Evolutionary conservation across 2,329 filamentous ascomycete species (phyloP).

Genomic region (Fusarium musae): DNA sequence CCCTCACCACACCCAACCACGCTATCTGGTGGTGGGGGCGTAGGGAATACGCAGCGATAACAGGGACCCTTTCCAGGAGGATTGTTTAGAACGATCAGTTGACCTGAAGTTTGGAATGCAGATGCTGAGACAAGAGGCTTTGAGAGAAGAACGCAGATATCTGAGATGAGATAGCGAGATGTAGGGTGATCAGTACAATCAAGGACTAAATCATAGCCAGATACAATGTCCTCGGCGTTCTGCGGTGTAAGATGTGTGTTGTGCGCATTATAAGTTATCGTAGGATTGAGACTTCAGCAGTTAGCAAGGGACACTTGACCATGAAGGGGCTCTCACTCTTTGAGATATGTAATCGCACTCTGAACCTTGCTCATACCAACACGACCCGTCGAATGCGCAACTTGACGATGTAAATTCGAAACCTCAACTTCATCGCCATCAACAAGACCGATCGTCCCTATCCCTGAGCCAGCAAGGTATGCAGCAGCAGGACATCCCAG

Average conservation of each 20-base stretch:
- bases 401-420: constrained; percentile 93
- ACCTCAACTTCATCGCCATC: constrained; percentile 89
- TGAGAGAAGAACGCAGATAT: constrained; percentile 81
- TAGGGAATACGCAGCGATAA: constrained; percentile 93
- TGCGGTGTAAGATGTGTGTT: constrained; percentile 72
- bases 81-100: constrained; percentile 88
- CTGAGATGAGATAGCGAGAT: constrained; percentile 91
- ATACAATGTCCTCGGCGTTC: constrained; percentile 74
- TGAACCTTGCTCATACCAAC: constrained; percentile 84
- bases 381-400: constrained; percentile 77
- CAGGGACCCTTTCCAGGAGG: constrained; percentile 83
- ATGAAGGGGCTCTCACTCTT: constrained; percentile 47
- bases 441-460: constrained; percentile 84
- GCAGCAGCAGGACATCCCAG: constrained; percentile 90
- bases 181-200: constrained; percentile 97
- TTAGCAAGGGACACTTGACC: no score
- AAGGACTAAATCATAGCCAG: constrained; percentile 82
- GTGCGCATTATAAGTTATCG: constrained; percentile 72
- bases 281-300: constrained; percentile 73
- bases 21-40: constrained; percentile 83
- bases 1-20: constrained; percentile 92
- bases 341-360: constrained; percentile 73
- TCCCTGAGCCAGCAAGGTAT: constrained; percentile 91
- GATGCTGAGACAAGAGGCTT: constrained; percentile 91
- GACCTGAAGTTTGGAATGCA: constrained; percentile 87